Conservation (phyloP, 176 grass and related monocot genomes). For the Oryza nivara region DNA sequence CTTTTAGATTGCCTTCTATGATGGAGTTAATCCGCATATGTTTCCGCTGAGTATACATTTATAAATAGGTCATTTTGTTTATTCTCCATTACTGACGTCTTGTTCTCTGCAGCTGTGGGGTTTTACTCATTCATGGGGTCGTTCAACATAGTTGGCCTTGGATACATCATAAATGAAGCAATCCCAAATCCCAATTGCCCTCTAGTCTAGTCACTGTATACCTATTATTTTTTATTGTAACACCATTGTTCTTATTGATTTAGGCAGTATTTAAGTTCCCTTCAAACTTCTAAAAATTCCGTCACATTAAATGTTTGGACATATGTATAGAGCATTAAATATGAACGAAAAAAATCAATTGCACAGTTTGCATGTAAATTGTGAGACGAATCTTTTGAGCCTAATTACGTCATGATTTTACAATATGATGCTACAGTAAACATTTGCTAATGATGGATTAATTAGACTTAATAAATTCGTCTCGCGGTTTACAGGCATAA, state of each 20-base stretch:
- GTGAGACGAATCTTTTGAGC: too few relatives aligned
- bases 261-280: too few relatives aligned
- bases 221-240: conserved; percentile 2
- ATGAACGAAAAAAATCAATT: too few relatives aligned
- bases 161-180: neutral
- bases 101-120: conserved; percentile 40
- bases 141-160: conserved; percentile 1
- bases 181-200: neutral
- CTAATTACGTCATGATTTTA: too few relatives aligned
- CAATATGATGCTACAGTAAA: too few relatives aligned
- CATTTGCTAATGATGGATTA: too few relatives aligned
- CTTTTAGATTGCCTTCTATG: neutral
- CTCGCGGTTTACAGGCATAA: too few relatives aligned
- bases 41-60: neutral
- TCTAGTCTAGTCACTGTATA: neutral
- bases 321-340: too few relatives aligned
- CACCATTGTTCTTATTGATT: neutral
- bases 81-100: neutral
- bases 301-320: too few relatives aligned
- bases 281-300: too few relatives aligned
- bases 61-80: neutral
- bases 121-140: conserved; percentile 39
- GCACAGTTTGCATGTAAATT: too few relatives aligned
- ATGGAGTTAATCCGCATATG: neutral
- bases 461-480: too few relatives aligned